Base-by-base conservation (phyloP, 2,329 filamentous ascomycete genomes). In the Neofusicoccum sp. region DNA sequence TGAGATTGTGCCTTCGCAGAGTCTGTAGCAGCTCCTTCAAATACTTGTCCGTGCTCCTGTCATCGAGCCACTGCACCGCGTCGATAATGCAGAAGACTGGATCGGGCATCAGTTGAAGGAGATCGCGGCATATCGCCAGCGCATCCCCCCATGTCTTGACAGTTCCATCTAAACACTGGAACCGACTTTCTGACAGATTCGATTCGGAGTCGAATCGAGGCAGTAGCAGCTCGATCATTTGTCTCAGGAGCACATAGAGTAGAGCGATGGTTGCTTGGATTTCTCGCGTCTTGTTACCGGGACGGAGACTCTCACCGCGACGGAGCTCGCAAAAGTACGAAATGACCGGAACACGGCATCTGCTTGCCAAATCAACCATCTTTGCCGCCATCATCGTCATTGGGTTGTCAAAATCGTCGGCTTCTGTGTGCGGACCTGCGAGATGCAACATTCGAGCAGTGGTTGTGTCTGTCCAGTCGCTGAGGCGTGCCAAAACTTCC, bases 51-150 rank as follows among this genome's bases (percentile, higher is more conserved):
- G 62, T 66, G 16, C 58, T 62, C 12, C 28, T 57, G 34, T 64
- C 61, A 31, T 65, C 65, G 12, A 65, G 36, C 62, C 64, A 66
- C 30, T 65, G 47, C 11, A 66, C 12, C 3, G 59, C 62, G 31
- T 66, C 64, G 30, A 65, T 59, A 2, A 65, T 57, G 45, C 61
- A 63, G 34, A 65, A 61, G 1, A 61, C 51, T n/a, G 11, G 53
- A 14, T 36, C 53, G 1, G 49, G 54, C 11, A 64, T n/a, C 0
- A 45, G 12, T 3, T n/a, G 26, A 8, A 56, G 28, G 8, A 63
- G 3, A 8, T 63, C 44, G 1, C 58, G 34, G 14, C 63, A 34
- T 20, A 65, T 11, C 3, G 11, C 30, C 16, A 57, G 14, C n/a
- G 58, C 36, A 1, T 48, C 33, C 8, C 20, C 20, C 58, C 44